A percentile compares a stretch with the other conserved stretches of the same genome.
Evolutionary conservation across 768 basidiomycete species (phyloP).

Genomic region (Fomitopsis serialis): DNA sequence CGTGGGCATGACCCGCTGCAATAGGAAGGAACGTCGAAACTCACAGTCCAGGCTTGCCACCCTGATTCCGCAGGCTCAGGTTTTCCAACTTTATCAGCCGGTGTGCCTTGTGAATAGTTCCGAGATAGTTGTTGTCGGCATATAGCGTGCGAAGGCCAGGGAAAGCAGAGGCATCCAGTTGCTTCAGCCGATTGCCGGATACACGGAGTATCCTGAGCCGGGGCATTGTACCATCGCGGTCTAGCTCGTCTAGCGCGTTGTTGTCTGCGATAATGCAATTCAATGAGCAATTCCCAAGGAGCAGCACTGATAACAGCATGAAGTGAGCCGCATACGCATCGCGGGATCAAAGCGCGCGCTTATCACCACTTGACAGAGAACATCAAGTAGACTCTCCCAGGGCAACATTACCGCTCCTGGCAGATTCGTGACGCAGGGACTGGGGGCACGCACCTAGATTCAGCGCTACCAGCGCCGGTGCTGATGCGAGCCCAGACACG

Average conservation of each 20-base stretch:
- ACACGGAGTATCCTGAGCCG: constrained; percentile 79
- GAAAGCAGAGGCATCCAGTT: constrained; percentile 55
- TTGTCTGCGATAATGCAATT: constrained; percentile 44
- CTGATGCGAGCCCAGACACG: constrained; percentile 54
- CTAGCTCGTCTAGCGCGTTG: constrained; percentile 58
- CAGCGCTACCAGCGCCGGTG: constrained; percentile 62
- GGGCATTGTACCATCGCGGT: constrained; percentile 49
- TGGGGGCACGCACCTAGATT: constrained; percentile 74
- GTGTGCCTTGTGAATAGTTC: constrained; percentile 45
- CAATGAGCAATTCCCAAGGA: constrained; percentile 6
- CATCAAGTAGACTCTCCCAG: constrained; percentile 2
- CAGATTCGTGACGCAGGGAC: constrained; percentile 5
- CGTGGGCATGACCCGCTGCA: constrained; percentile 9
- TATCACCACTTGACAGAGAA: constrained; percentile 3
- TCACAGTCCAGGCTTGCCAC: constrained; percentile 61
- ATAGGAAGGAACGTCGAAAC: constrained; percentile 28
- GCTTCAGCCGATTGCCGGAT: constrained; percentile 73
- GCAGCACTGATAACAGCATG: background rate
- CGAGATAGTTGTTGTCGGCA: constrained; percentile 77
- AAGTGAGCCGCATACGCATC: background rate
- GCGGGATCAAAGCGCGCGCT: background rate
- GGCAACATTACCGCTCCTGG: constrained; percentile 4
- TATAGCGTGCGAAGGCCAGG: constrained; percentile 84
- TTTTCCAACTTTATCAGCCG: constrained; percentile 76
- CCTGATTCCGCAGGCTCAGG: constrained; percentile 87